Percentiles rank a stretch among this genome's conserved stretches.
These are phyloP conservation scores for Polyporus arcularius DNA, from an alignment of 768 basidiomycete genomes.

Conservation along the genomic window DNA sequence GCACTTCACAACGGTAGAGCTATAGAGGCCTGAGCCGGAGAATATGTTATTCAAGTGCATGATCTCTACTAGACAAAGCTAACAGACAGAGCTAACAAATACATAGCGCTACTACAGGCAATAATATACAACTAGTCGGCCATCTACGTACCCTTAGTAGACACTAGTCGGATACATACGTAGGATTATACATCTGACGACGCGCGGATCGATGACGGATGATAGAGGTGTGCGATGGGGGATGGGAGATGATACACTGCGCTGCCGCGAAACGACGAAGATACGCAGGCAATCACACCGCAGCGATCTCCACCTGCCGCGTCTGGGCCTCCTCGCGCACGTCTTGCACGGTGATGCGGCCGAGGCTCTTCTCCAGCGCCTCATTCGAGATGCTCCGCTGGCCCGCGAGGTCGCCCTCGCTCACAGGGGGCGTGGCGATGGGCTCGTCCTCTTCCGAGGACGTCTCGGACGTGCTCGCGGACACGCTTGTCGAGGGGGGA, in stretches of 20 bases:
- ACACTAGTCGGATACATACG: neutral
- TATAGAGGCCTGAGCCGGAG: too few relatives aligned
- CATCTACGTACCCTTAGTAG: neutral
- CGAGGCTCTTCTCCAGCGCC: neutral
- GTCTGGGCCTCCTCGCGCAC: neutral
- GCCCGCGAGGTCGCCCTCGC: neutral
- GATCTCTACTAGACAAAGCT: too few relatives aligned
- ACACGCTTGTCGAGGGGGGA: neutral
- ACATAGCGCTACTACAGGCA: neutral
- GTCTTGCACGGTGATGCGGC: conserved; percentile 9
- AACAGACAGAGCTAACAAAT: neutral
- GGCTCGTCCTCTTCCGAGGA: conserved; percentile 12
- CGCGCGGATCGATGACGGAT: too few relatives aligned
- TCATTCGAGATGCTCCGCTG: neutral
- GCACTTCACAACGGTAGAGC: neutral
- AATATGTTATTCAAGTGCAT: too few relatives aligned
- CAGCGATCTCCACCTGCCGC: neutral
- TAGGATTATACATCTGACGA: too few relatives aligned
- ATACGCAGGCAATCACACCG: neutral
- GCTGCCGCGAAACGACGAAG: neutral
- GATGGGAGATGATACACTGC: neutral
- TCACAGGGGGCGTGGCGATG: conserved; percentile 8
- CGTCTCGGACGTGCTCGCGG: conserved; percentile 10
- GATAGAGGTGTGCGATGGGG: too few relatives aligned
- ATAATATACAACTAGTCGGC: neutral